A percentile compares a stretch with the other conserved stretches of the same genome.
Evolutionary conservation across 805 yeast species (phyloP).

Genomic region (Yamadazyma kitorensis): DNA sequence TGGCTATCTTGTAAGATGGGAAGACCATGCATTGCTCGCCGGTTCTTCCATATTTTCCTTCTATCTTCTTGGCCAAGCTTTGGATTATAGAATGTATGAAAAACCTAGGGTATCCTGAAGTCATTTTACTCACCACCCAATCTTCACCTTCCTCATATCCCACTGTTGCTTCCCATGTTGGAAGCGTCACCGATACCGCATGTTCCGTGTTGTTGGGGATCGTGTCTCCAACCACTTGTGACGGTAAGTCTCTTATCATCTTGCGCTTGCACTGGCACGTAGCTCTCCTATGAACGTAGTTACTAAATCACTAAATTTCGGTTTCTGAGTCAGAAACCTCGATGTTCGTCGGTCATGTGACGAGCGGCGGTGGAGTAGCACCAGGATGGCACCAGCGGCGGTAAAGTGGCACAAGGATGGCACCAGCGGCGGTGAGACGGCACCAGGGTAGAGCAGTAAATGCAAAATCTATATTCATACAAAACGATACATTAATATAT

Average conservation of each 20-base stretch:
- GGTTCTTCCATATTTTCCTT: constrained; percentile 71
- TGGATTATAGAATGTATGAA: constrained; percentile 66
- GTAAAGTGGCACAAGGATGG: neutral
- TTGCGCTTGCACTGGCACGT: too few relatives aligned
- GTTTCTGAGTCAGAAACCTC: too few relatives aligned
- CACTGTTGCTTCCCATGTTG: constrained; percentile 91
- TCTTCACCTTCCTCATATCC: constrained; percentile 90
- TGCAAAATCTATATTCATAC: too few relatives aligned
- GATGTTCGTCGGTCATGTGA: neutral
- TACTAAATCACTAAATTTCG: too few relatives aligned
- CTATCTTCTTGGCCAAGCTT: constrained; percentile 51
- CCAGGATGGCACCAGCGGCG: neutral
- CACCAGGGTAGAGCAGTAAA: too few relatives aligned
- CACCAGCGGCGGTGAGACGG: neutral
- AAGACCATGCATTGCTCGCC: constrained; percentile 75
- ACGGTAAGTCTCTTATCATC: constrained; percentile 23
- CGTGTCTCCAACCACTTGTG: constrained; percentile 67
- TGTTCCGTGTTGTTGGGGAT: constrained; percentile 89
- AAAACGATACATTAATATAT: constrained; percentile 2
- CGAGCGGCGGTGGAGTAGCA: neutral
- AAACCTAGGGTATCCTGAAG: constrained; percentile 86
- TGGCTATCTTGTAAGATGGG: constrained; percentile 76
- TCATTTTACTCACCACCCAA: constrained; percentile 74
- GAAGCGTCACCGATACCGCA: constrained; percentile 92
- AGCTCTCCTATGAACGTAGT: too few relatives aligned